Evolutionary conservation across 352 stramenopile species (phyloP).

Genomic region (Phytopythium sindhum): DNA sequence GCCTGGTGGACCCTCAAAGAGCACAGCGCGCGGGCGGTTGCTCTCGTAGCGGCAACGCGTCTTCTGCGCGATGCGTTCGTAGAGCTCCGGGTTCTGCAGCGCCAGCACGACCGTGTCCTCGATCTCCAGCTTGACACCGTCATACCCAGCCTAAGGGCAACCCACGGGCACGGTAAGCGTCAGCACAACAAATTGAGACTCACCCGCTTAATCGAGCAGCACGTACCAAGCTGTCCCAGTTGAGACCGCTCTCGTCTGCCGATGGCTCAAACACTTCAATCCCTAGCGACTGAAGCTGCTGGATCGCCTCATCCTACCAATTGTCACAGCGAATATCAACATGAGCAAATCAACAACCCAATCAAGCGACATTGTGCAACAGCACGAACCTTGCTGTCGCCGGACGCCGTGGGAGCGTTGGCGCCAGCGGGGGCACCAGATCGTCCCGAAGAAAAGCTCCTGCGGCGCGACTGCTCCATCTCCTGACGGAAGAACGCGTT

Average conservation of each 20-base stretch:
- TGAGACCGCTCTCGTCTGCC: constrained; percentile 53
- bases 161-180: neutral
- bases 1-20: constrained; percentile 93
- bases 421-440: constrained; percentile 16
- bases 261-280: constrained; percentile 80
- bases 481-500: constrained; percentile 72
- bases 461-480: constrained; percentile 54
- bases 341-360: neutral
- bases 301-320: constrained; percentile 68
- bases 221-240: constrained; percentile 79
- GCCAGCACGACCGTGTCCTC: constrained; percentile 91
- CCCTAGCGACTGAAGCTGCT: constrained; percentile 71
- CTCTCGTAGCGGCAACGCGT: constrained; percentile 88
- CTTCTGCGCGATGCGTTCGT: constrained; percentile 87
- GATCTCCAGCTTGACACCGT: constrained; percentile 89
- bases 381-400: constrained; percentile 40
- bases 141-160: constrained; percentile 75
- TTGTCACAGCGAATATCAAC: neutral
- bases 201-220: neutral
- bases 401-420: constrained; percentile 9
- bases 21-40: constrained; percentile 85
- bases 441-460: constrained; percentile 39
- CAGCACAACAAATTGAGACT: neutral
- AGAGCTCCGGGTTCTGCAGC: constrained; percentile 90
- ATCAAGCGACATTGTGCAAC: neutral